Conservation (phyloP, 2,329 filamentous ascomycete genomes). For the Hymenoscyphus fraxineus region DNA sequence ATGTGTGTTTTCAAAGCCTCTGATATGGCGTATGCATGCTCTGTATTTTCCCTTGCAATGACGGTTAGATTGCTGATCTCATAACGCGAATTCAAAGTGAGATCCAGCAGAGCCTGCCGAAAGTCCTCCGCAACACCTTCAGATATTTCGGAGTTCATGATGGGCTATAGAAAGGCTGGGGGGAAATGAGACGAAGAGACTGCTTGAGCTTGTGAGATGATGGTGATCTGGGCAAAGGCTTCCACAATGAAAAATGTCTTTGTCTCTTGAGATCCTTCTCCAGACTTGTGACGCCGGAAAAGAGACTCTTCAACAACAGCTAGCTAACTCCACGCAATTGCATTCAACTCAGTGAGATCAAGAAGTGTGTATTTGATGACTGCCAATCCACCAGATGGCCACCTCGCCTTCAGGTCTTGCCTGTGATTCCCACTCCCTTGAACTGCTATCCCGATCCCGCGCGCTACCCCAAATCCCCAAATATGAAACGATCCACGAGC, state of each 20-base stretch:
- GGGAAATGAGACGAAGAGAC: constrained; percentile 16
- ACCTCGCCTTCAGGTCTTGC: constrained; percentile 19
- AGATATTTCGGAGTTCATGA: constrained; percentile 59
- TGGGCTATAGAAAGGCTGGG: constrained; percentile 37
- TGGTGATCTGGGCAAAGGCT: constrained; percentile 18
- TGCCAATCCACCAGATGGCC: constrained; percentile 29
- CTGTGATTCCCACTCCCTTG: constrained; percentile 24
- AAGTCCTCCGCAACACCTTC: constrained; percentile 95
- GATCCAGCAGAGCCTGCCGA: constrained; percentile 84
- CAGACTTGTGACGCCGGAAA: constrained; percentile 26
- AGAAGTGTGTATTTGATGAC: constrained; percentile 37
- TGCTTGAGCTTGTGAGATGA: constrained; percentile 21
- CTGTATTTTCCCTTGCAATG: constrained; percentile 95
- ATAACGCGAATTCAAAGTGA: constrained; percentile 85
- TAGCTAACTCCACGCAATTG: constrained; percentile 37
- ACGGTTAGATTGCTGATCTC: constrained; percentile 97
- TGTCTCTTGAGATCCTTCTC: constrained; percentile 22
- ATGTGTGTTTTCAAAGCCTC: constrained; percentile 90
- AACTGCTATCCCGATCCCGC: constrained; percentile 22
- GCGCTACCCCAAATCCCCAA: constrained; percentile 22
- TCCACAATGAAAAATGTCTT: constrained; percentile 28
- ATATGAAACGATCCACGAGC: constrained; percentile 11
- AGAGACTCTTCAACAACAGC: constrained; percentile 33
- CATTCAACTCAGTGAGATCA: constrained; percentile 36
- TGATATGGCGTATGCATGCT: constrained; percentile 90